Percentiles rank a stretch among this genome's conserved stretches.
phyloP scores from a whole-genome alignment of 768 basidiomycete species.

The Pisolithus albus region DNA sequence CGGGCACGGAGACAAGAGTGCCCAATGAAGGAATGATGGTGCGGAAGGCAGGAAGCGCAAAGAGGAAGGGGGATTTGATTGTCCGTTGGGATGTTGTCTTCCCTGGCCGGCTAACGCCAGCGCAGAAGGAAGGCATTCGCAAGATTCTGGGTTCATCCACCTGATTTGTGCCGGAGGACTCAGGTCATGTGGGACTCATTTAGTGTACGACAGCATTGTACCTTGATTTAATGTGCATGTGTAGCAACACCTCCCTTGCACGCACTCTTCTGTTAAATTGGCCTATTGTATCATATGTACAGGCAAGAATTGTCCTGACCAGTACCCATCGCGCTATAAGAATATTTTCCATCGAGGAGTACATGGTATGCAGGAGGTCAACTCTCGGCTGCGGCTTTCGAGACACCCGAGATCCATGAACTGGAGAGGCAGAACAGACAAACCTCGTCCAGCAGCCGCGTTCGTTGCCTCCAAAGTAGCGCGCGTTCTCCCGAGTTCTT shows the following conservation, averaged over 20 bases:
- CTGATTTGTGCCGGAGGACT: neutral
- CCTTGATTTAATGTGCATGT: slow-evolving; percentile 1
- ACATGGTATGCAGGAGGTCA: no score
- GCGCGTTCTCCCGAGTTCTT: no score
- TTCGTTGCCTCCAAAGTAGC: no score
- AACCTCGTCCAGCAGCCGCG: no score
- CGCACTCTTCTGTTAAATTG: neutral
- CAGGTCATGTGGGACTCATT: neutral
- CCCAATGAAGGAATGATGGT: slow-evolving; percentile 88
- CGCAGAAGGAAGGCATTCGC: slow-evolving; percentile 76
- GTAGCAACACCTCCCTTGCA: neutral
- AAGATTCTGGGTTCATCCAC: slow-evolving; percentile 47
- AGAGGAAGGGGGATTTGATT: slow-evolving; percentile 77
- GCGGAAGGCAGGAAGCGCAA: slow-evolving; percentile 63
- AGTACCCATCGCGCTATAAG: no score
- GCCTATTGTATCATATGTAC: no score
- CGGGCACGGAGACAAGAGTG: slow-evolving; percentile 65
- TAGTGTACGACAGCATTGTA: slow-evolving; percentile 1
- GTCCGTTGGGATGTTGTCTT: slow-evolving; percentile 82
- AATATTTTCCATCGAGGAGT: no score
- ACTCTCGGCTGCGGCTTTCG: no score
- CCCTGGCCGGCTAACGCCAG: slow-evolving; percentile 64
- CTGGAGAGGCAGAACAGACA: no score
- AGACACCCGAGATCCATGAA: no score
- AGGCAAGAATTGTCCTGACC: no score